Evolutionary conservation across 2,329 filamentous ascomycete genomes (phyloP), one percentile per base, ranked within the genome.

Genomic region (Aspergillus thermomutatus): DNA sequence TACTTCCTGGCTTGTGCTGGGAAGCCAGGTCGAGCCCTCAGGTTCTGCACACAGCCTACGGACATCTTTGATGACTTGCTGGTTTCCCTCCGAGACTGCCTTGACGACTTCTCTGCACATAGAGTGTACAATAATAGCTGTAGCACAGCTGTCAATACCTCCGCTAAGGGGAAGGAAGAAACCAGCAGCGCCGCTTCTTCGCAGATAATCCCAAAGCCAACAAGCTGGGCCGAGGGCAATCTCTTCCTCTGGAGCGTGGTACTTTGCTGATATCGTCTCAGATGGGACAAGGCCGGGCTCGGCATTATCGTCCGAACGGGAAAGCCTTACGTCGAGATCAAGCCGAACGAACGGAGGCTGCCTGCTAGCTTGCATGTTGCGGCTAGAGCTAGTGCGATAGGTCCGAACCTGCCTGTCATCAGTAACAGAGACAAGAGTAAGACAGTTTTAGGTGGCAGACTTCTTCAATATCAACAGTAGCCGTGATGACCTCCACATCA

Each of bases 401-500:
- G 66, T 69, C 54, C 66, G 68, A 67, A 55, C 83, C 79, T 7
- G 47, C 11, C 17, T 2, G 9, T 40, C 4, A 11, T 61, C 41
- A 63, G 46, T 23, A 34, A 31, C 7, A 6, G 23, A 31, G 6
- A 34, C 1, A 11, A 9, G 25, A 31, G 31, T 28, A 80, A 86
- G 28, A 2, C 10, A 23, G 7, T 5, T 3, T 3, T 21, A 21
- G 11, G 1, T 80, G 76, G 31, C 87, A 77, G 5, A 93, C 88
- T 60, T 90, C 86, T 65, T 93, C 90, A 1, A 90, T 75, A 63
- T 89, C 86, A 6, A 89, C 78, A 0, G 85, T 89, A 2, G 87
- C 87, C 4, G 80, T 83, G 19, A 87, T 73, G 3, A 89, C 85
- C 64, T 89, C 86, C 5, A 89, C 86, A 43, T 87, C 83, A 46